Conservation (phyloP, 768 basidiomycete species). For the Cubamyces sp. region DNA sequence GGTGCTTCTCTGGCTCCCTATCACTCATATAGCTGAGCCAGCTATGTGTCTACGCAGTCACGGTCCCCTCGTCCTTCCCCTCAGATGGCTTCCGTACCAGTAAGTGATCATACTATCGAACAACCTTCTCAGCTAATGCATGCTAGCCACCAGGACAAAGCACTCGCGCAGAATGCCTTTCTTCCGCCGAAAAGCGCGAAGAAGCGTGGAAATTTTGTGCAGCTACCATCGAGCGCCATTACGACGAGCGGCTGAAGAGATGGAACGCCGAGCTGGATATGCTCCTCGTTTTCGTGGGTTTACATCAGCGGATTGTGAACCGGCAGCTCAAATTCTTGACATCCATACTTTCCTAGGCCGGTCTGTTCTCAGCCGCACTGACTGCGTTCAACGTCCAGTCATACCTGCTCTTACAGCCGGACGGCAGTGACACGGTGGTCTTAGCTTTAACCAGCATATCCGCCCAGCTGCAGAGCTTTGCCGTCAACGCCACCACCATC, state of each 20-base stretch:
- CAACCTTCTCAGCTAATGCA: neutral
- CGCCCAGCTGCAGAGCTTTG: slow-evolving; percentile 3
- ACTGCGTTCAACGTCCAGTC: slow-evolving; percentile 26
- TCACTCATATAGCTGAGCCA: no score
- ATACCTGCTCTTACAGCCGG: slow-evolving; percentile 14
- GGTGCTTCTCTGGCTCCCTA: no score
- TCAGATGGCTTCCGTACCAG: neutral
- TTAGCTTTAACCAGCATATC: slow-evolving; percentile 19
- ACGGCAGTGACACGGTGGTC: slow-evolving; percentile 8
- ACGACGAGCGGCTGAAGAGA: slow-evolving; percentile 14
- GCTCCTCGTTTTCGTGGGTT: slow-evolving; percentile 24
- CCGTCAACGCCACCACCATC: neutral
- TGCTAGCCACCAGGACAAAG: neutral
- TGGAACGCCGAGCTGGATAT: slow-evolving; percentile 25
- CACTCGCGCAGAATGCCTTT: neutral
- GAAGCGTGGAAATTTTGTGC: slow-evolving; percentile 20
- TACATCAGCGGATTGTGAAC: neutral
- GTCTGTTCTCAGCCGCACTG: slow-evolving; percentile 23
- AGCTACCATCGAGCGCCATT: slow-evolving; percentile 6
- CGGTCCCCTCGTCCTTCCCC: no score
- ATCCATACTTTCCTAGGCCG: slow-evolving; percentile 11
- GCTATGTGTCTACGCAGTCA: no score
- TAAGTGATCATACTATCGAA: neutral
- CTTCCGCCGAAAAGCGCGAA: slow-evolving; percentile 8
- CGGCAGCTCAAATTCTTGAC: no score